phyloP scores from a whole-genome alignment of 1,284 basidiomycete genomes.

The Ganoderma sp. region DNA sequence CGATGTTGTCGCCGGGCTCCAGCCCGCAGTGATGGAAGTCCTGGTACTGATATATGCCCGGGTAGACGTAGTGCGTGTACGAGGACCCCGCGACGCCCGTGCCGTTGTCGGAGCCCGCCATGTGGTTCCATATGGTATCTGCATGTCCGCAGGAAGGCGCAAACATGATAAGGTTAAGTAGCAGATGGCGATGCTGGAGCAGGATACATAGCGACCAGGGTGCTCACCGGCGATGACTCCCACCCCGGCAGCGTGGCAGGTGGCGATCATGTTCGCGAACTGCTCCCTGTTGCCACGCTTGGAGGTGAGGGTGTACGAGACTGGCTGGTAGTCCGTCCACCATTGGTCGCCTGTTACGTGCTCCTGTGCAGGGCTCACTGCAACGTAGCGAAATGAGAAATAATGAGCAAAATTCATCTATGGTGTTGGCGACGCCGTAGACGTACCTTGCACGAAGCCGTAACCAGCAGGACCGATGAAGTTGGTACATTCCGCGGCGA shows the following conservation, averaged over 20 bases:
- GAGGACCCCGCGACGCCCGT: conserved; percentile 55
- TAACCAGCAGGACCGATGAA: conserved; percentile 72
- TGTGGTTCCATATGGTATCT: conserved; percentile 74
- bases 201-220: conserved; percentile 7
- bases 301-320: conserved; percentile 64
- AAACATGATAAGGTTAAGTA: background rate
- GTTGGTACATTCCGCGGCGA: conserved; percentile 66
- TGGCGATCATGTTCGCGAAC: conserved; percentile 60
- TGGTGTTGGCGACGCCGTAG: background rate
- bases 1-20: conserved; percentile 57
- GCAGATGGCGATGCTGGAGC: background rate
- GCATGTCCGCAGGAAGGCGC: background rate
- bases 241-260: conserved; percentile 67
- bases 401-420: background rate
- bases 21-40: conserved; percentile 72
- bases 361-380: conserved; percentile 57
- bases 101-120: conserved; percentile 54
- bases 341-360: conserved; percentile 58
- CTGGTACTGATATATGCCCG: conserved; percentile 58
- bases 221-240: conserved; percentile 60
- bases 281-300: conserved; percentile 62
- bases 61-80: conserved; percentile 65
- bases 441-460: conserved; percentile 67
- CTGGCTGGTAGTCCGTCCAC: conserved; percentile 77
- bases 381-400: too few relatives aligned